phyloP scores from a whole-genome alignment of 2,329 filamentous ascomycete genomes.

The Neopestalotiopsis sp. region DNA sequence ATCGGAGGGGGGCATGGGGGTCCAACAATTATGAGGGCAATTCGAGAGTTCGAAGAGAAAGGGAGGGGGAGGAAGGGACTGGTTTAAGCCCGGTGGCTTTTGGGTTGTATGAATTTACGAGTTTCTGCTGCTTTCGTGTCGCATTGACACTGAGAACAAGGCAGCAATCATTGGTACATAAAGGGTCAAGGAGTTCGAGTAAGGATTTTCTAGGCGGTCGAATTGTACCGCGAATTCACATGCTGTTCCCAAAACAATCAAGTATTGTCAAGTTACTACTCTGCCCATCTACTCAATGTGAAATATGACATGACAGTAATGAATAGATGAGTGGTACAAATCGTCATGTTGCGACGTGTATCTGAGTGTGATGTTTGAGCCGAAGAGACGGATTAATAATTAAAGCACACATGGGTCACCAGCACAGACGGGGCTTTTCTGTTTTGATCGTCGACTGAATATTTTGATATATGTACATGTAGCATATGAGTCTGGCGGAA shows the following conservation, averaged over 20 bases:
- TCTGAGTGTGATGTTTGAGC: no score
- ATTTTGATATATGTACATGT: no score
- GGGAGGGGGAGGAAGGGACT: background rate
- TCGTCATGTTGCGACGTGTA: no score
- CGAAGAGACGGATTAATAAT: no score
- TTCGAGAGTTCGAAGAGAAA: background rate
- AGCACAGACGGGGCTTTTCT: no score
- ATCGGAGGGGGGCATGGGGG: background rate
- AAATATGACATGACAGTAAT: background rate
- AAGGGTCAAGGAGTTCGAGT: slow-evolving; percentile 14
- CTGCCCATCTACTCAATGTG: background rate
- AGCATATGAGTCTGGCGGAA: no score
- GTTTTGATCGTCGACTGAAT: no score
- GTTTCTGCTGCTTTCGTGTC: slow-evolving; percentile 7
- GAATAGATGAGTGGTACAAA: no score
- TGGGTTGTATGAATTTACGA: slow-evolving; percentile 17
- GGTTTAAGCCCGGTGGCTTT: background rate
- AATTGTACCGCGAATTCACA: slow-evolving; percentile 4
- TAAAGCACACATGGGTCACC: no score
- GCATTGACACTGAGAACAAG: background rate
- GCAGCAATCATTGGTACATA: slow-evolving; percentile 9
- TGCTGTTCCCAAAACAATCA: background rate
- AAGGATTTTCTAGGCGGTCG: background rate
- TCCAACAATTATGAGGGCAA: background rate
- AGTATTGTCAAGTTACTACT: background rate